A percentile compares a stretch with the other conserved stretches of the same genome.
Conservation (phyloP, 2,329 filamentous ascomycete species). For the Fulvia fulva region DNA sequence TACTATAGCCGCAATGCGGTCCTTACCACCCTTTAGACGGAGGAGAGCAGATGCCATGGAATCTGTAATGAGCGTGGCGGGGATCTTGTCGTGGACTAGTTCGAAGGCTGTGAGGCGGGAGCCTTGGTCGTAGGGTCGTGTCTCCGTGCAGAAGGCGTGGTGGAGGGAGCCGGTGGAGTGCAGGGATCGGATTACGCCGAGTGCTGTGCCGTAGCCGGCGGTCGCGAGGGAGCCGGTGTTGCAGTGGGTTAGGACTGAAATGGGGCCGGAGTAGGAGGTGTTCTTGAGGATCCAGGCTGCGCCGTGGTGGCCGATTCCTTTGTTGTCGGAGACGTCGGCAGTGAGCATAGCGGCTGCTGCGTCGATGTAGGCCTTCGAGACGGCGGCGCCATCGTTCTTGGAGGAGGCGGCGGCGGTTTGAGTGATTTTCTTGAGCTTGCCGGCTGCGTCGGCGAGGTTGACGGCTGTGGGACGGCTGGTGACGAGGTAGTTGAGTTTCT, state of each 20-base stretch:
- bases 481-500: conserved; percentile 79
- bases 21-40: conserved; percentile 53
- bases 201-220: conserved; percentile 92
- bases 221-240: conserved; percentile 97
- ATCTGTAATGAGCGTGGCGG: conserved; percentile 87
- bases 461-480: conserved; percentile 90
- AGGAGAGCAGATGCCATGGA: conserved; percentile 94
- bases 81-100: conserved; percentile 88
- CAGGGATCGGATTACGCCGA: conserved; percentile 88
- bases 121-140: conserved; percentile 95
- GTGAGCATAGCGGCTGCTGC: conserved; percentile 83
- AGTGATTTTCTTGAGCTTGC: conserved; percentile 67
- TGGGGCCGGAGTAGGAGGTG: conserved; percentile 48
- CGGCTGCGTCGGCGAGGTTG: conserved; percentile 85
- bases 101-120: conserved; percentile 93
- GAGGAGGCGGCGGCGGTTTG: conserved; percentile 45
- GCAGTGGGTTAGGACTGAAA: conserved; percentile 94
- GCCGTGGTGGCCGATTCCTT: conserved; percentile 76
- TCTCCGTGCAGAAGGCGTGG: conserved; percentile 95
- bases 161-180: conserved; percentile 62
- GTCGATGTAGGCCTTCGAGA: conserved; percentile 68
- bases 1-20: conserved; percentile 78
- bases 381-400: conserved; percentile 46
- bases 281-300: conserved; percentile 73
- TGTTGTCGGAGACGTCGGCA: conserved; percentile 83